Conservation (phyloP, 2,329 filamentous ascomycete species). For the Pseudofabraea citricarpa region DNA sequence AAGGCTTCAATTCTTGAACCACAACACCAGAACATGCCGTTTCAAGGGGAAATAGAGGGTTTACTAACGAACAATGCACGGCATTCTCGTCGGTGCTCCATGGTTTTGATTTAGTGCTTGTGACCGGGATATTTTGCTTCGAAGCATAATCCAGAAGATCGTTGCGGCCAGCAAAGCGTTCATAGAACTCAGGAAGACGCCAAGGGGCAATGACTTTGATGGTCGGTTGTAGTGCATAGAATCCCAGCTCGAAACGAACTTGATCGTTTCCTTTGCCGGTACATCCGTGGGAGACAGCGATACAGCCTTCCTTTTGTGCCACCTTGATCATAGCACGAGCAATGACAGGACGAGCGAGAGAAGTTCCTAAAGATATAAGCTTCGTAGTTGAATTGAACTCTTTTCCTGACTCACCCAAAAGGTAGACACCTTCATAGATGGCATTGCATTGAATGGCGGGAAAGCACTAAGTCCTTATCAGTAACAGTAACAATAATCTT, state of each 20-base stretch:
- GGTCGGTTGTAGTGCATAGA: slow-evolving; percentile 56
- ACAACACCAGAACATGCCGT: too few relatives aligned
- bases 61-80: slow-evolving; percentile 53
- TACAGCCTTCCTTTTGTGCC: slow-evolving; percentile 52
- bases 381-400: too few relatives aligned
- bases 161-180: slow-evolving; percentile 65
- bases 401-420: slow-evolving; percentile 46
- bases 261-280: slow-evolving; percentile 64
- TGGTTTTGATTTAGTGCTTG: slow-evolving; percentile 67
- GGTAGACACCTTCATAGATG: slow-evolving; percentile 63
- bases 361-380: too few relatives aligned
- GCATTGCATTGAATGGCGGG: slow-evolving; percentile 71
- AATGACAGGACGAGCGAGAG: slow-evolving; percentile 65
- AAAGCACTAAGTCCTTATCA: slow-evolving; percentile 43
- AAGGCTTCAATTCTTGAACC: too few relatives aligned
- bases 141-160: slow-evolving; percentile 70
- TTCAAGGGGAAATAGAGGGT: background rate
- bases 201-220: slow-evolving; percentile 75
- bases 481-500: too few relatives aligned
- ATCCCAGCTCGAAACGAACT: slow-evolving; percentile 60
- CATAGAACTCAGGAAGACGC: slow-evolving; percentile 65
- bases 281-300: slow-evolving; percentile 46
- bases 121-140: slow-evolving; percentile 64
- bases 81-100: slow-evolving; percentile 67
- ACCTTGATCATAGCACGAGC: slow-evolving; percentile 62